Evolutionary conservation across 78 protist genomes (phyloP).

Genomic region (Dictyostelium capitatum): DNA sequence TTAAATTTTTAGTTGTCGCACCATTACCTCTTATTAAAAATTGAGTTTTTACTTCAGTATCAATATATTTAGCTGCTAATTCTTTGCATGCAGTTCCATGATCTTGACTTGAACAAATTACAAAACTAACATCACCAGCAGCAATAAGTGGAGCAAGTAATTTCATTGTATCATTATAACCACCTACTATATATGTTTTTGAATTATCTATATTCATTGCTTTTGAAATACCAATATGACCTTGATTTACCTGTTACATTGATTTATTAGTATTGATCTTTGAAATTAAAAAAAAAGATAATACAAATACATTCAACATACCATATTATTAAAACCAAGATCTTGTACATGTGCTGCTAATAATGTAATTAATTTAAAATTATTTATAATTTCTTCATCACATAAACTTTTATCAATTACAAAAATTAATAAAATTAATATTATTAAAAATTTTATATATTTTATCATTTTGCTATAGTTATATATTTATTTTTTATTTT

Average conservation of each 20-base stretch:
- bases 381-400: background rate
- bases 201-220: background rate
- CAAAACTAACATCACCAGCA: background rate
- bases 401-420: too few relatives aligned
- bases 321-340: conserved; percentile 16
- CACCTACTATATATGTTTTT: background rate
- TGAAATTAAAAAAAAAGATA: too few relatives aligned
- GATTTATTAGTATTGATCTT: too few relatives aligned
- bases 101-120: conserved; percentile 14
- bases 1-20: background rate
- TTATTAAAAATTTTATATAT: too few relatives aligned
- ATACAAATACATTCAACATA: too few relatives aligned
- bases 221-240: background rate
- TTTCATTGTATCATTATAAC: background rate
- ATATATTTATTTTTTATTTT: too few relatives aligned
- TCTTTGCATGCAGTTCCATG: background rate
- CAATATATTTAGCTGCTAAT: background rate
- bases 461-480: too few relatives aligned
- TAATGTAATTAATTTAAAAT: conserved; percentile 14
- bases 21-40: conserved; percentile 7
- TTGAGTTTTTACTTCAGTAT: background rate
- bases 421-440: too few relatives aligned
- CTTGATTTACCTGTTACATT: too few relatives aligned
- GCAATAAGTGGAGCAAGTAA: background rate
- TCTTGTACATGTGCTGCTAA: background rate